Evolutionary conservation across 805 yeast species (phyloP).

Genomic region (Candida golubevii): DNA sequence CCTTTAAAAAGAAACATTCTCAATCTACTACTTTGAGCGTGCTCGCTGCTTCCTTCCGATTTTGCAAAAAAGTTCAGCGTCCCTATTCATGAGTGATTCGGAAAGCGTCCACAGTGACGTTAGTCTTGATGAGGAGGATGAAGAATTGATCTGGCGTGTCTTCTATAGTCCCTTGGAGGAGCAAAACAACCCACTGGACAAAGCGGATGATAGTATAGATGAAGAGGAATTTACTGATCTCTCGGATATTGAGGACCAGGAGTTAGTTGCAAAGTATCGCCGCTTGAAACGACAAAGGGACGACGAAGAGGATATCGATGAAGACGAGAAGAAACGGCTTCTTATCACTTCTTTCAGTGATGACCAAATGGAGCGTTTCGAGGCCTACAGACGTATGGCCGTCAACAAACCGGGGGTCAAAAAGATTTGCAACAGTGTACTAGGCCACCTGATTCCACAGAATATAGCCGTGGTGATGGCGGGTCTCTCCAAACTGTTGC

Average conservation of each 20-base stretch:
- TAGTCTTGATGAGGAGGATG: constrained; percentile 43
- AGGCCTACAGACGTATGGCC: constrained; percentile 73
- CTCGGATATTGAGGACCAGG: constrained; percentile 33
- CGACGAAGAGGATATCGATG: constrained; percentile 21
- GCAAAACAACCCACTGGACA: constrained; percentile 6
- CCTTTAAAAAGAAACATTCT: too few relatives aligned
- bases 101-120: constrained; percentile 30
- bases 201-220: constrained; percentile 17
- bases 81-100: constrained; percentile 12
- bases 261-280: constrained; percentile 28
- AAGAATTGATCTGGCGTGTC: constrained; percentile 41
- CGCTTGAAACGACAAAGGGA: constrained; percentile 30
- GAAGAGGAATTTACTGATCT: constrained; percentile 25
- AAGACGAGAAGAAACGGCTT: constrained; percentile 57
- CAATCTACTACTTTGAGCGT: too few relatives aligned
- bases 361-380: constrained; percentile 85
- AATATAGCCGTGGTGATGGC: constrained; percentile 77
- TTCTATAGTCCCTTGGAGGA: constrained; percentile 28
- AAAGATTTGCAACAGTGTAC: constrained; percentile 70
- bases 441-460: constrained; percentile 76
- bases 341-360: constrained; percentile 69
- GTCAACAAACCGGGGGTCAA: constrained; percentile 65
- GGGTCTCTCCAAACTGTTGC: constrained; percentile 81
- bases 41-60: too few relatives aligned
- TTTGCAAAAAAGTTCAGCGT: too few relatives aligned